phyloP scores from a whole-genome alignment of 2,329 filamentous ascomycete genomes.

The Xylaria sp. region DNA sequence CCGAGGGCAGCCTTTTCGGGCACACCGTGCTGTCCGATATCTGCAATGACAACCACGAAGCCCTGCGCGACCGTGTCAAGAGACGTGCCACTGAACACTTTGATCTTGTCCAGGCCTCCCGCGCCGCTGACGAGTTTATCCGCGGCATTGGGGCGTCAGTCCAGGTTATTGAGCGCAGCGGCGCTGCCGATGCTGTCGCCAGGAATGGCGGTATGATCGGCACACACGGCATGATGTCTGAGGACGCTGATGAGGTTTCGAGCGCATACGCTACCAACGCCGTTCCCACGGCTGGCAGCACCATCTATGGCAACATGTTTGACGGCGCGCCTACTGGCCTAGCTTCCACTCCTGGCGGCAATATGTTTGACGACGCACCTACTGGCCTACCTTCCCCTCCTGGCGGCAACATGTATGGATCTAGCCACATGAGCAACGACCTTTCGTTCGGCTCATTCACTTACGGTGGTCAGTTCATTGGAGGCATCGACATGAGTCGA shows the following conservation, averaged over 20 bases:
- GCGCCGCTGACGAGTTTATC: neutral
- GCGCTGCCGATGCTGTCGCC: no score
- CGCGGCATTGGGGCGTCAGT: no score
- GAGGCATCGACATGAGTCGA: neutral
- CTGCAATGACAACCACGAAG: neutral
- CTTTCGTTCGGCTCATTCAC: neutral
- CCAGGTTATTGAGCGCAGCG: neutral
- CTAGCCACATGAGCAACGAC: neutral
- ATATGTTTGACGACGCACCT: no score
- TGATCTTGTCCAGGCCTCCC: neutral
- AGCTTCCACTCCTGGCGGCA: neutral
- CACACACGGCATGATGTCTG: neutral
- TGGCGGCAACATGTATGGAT: neutral
- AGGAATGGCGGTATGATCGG: neutral
- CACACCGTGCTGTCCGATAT: neutral
- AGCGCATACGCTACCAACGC: neutral
- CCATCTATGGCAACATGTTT: neutral
- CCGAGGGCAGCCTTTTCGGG: conserved; percentile 12
- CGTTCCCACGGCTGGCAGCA: no score
- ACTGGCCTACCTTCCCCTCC: no score
- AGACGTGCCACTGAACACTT: neutral
- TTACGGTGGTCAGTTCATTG: neutral
- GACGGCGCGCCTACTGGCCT: neutral
- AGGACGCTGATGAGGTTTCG: neutral
- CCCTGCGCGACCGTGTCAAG: neutral